Conservation (phyloP, 2,329 filamentous ascomycete species). For the Fusarium verticillioides region DNA sequence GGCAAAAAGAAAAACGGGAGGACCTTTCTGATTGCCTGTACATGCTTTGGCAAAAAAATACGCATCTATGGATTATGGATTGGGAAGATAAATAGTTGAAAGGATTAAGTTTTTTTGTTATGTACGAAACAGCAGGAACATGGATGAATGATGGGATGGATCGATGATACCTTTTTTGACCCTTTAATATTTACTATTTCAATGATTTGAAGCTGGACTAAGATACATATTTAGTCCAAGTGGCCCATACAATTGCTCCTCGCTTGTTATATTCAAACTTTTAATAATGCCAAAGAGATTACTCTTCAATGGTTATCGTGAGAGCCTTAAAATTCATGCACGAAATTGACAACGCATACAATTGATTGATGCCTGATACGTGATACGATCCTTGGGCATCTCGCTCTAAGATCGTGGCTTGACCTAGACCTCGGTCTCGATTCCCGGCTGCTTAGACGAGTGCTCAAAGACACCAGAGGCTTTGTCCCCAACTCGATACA, state of each 20-base stretch:
- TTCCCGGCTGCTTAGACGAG: slow-evolving; percentile 64
- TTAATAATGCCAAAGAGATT: slow-evolving; percentile 4
- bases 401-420: slow-evolving; percentile 26
- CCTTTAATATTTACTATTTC: slow-evolving; percentile 20
- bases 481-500: slow-evolving; percentile 67
- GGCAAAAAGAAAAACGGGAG: slow-evolving; percentile 9
- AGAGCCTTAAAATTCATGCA: not conserved
- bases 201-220: not conserved
- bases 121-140: slow-evolving; percentile 29
- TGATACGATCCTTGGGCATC: not conserved
- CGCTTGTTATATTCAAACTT: slow-evolving; percentile 21
- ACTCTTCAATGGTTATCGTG: not conserved
- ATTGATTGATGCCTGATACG: not conserved
- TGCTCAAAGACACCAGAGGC: slow-evolving; percentile 69
- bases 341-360: not conserved
- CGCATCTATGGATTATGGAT: slow-evolving; percentile 11
- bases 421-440: slow-evolving; percentile 75
- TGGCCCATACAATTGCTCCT: slow-evolving; percentile 4
- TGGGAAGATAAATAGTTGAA: not conserved
- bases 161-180: slow-evolving; percentile 34
- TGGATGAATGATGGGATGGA: slow-evolving; percentile 32
- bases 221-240: not conserved
- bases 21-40: not conserved
- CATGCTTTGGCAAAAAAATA: slow-evolving; percentile 6
- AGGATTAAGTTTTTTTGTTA: slow-evolving; percentile 5